A percentile compares a stretch with the other conserved stretches of the same genome.
These are phyloP conservation scores for Asterionellopsis glacialis DNA, from an alignment of 108 stramenopile species.

Conservation along the genomic window DNA sequence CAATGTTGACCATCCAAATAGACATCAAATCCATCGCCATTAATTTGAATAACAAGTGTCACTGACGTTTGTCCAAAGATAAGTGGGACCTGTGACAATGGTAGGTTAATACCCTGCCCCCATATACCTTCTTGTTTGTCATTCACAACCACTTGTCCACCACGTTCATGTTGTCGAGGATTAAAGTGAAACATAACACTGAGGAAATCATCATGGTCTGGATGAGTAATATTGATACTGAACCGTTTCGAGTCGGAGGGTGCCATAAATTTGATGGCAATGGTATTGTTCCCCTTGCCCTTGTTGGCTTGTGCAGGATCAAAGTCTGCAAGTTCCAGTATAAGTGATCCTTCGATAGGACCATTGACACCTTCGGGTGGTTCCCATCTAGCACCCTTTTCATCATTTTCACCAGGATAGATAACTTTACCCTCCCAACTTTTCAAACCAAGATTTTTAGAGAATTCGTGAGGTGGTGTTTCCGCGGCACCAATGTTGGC, in stretches of 20 bases:
- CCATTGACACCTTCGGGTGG: constrained; percentile 42
- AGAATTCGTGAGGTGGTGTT: constrained; percentile 84
- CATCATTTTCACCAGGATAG: constrained; percentile 28
- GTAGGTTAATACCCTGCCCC: constrained; percentile 72
- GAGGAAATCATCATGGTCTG: constrained; percentile 55
- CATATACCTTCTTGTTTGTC: constrained; percentile 76
- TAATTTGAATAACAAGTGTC: constrained; percentile 74
- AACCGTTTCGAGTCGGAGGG: constrained; percentile 74
- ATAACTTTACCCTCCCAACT: constrained; percentile 38
- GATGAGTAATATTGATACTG: constrained; percentile 70
- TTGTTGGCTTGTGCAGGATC: constrained; percentile 35
- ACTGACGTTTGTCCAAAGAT: constrained; percentile 71
- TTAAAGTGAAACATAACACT: constrained; percentile 79
- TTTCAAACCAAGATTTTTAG: constrained; percentile 45
- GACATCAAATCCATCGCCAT: constrained; percentile 79
- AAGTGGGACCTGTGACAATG: constrained; percentile 63
- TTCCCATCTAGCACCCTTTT: constrained; percentile 31
- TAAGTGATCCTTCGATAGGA: constrained; percentile 66
- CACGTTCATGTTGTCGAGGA: constrained; percentile 68
- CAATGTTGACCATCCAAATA: constrained; percentile 74
- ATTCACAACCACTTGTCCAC: constrained; percentile 77
- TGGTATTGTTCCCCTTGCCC: constrained; percentile 62
- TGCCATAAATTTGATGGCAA: constrained; percentile 79
- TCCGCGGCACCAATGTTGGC: constrained; percentile 46
- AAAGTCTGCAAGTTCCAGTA: constrained; percentile 59